phyloP scores from a whole-genome alignment of 805 yeast genomes.

The Maudiozyma pseudohumilis region DNA sequence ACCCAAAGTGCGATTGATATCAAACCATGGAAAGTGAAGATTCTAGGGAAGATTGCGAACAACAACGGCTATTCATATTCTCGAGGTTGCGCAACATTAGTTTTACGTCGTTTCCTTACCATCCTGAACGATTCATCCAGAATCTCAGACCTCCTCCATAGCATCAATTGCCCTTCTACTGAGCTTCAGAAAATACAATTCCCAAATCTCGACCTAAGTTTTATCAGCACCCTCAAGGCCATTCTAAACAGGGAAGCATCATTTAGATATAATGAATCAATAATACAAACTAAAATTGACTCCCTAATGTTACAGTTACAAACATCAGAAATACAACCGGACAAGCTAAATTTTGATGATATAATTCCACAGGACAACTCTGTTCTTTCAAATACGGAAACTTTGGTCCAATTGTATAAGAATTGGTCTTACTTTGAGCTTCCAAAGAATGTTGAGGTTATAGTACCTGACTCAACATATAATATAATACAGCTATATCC shows the following conservation, averaged over 20 bases:
- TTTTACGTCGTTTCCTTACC: constrained; percentile 15
- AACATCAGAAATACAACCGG: constrained; percentile 5
- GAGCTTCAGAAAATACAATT: constrained; percentile 11
- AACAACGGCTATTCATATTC: constrained; percentile 19
- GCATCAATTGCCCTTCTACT: constrained; percentile 13
- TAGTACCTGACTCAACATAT: constrained; percentile 3
- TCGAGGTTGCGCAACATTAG: constrained; percentile 13
- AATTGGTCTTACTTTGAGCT: constrained; percentile 12
- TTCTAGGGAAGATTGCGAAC: constrained; percentile 15
- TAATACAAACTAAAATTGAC: constrained; percentile 3
- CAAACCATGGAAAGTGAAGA: constrained; percentile 22
- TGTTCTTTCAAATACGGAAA: constrained; percentile 8
- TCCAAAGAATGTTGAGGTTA: constrained; percentile 12
- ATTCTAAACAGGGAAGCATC: constrained; percentile 10
- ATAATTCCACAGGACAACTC: constrained; percentile 7
- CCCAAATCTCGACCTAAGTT: constrained; percentile 9
- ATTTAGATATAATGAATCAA: constrained; percentile 4
- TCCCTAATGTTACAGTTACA: constrained; percentile 4
- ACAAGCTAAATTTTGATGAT: not conserved
- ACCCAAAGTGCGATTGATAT: constrained; percentile 24
- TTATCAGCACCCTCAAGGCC: constrained; percentile 6
- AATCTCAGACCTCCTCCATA: constrained; percentile 8
- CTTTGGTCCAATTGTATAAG: constrained; percentile 11
- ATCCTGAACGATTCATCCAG: constrained; percentile 10
- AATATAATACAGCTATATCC: constrained; percentile 8